Evolutionary conservation across 164 flowering plant species (phyloP).

Genomic region (Houttuynia cordata): DNA sequence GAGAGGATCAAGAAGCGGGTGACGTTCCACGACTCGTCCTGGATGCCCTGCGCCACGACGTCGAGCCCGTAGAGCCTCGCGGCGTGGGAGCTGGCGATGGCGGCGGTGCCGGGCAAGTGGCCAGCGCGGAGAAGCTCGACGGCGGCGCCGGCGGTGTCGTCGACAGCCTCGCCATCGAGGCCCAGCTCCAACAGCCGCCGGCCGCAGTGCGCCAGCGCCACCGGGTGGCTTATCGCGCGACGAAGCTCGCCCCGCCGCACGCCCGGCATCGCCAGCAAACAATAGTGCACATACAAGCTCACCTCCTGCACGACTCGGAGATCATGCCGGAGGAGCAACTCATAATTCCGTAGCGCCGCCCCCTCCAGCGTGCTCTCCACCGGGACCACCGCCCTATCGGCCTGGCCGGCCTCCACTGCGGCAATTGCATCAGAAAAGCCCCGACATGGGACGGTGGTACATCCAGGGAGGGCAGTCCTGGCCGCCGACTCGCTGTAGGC

Average conservation of each 20-base stretch:
- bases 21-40: conserved; percentile 27
- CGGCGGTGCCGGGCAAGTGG: conserved; percentile 18
- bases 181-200: conserved; percentile 15
- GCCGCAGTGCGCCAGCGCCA: conserved; percentile 23
- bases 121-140: conserved; percentile 17
- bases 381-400: conserved; percentile 16
- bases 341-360: conserved; percentile 16
- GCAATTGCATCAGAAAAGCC: conserved; percentile 9
- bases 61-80: conserved; percentile 17
- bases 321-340: conserved; percentile 10
- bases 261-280: conserved; percentile 22
- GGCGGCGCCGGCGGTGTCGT: conserved; percentile 29
- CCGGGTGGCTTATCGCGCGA: conserved; percentile 20
- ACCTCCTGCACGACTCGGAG: conserved; percentile 17
- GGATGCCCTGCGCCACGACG: conserved; percentile 19
- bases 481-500: conserved; percentile 25
- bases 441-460: conserved; percentile 14
- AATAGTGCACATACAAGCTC: conserved; percentile 18
- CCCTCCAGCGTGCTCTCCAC: conserved; percentile 24
- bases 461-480: conserved; percentile 13
- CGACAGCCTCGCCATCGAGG: conserved; percentile 15
- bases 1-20: conserved; percentile 21
- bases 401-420: conserved; percentile 13
- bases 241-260: conserved; percentile 14
- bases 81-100: conserved; percentile 22